These are phyloP conservation scores for Fragaria iinumae DNA, from an alignment of 306 rosid genomes.

Conservation along the genomic window DNA sequence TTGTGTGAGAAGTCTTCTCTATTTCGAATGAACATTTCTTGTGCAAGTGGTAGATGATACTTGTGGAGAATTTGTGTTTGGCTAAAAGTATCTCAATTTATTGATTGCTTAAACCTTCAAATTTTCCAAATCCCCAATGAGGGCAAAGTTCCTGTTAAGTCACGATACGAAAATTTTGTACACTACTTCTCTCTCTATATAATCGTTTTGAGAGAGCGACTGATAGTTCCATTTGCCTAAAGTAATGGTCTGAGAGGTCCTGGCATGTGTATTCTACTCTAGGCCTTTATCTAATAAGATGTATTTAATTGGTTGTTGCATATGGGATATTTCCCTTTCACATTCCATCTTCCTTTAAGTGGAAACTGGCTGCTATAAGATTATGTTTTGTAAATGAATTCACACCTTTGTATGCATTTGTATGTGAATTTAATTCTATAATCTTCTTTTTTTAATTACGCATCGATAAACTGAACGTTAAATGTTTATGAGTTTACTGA, in stretches of 20 bases:
- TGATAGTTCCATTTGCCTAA: constrained; percentile 6
- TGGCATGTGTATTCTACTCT: neutral
- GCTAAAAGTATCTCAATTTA: neutral
- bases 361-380: neutral
- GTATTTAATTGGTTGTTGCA: constrained; percentile 1
- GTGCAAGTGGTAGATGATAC: neutral
- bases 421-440: too few relatives aligned
- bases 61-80: neutral
- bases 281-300: neutral
- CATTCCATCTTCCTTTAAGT: neutral
- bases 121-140: neutral
- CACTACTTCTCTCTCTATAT: neutral
- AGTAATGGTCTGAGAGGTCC: neutral
- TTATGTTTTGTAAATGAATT: neutral
- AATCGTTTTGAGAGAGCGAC: neutral
- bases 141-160: neutral
- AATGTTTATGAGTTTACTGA: too few relatives aligned
- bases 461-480: too few relatives aligned
- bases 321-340: neutral
- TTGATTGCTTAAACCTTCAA: neutral
- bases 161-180: neutral
- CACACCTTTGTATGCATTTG: neutral
- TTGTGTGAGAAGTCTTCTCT: neutral
- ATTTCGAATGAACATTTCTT: neutral
- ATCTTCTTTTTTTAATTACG: too few relatives aligned